phyloP scores from a whole-genome alignment of 352 stramenopile genomes.

The Albugo laibachii region DNA sequence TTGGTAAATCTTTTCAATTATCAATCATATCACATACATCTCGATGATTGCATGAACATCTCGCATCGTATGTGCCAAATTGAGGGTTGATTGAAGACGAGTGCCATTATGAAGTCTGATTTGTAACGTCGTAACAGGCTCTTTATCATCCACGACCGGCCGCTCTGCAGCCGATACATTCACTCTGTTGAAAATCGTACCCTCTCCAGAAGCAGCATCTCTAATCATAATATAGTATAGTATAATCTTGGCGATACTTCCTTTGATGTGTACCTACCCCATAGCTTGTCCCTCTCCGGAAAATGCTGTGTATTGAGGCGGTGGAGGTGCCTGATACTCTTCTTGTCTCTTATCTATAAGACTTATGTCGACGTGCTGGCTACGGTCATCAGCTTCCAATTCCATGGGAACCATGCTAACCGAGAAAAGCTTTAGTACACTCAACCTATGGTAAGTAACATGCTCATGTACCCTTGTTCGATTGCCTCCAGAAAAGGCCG shows the following conservation, averaged over 20 bases:
- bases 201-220: not conserved
- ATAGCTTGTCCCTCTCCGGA: slow-evolving; percentile 66
- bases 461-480: slow-evolving; percentile 22
- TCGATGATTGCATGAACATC: slow-evolving; percentile 78
- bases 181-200: slow-evolving; percentile 1
- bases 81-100: slow-evolving; percentile 64
- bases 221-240: too few relatives aligned
- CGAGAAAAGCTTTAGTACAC: slow-evolving; percentile 1
- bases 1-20: not conserved
- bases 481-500: slow-evolving; percentile 65
- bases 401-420: slow-evolving; percentile 44
- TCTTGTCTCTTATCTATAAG: slow-evolving; percentile 75
- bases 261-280: slow-evolving; percentile 11
- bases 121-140: slow-evolving; percentile 76
- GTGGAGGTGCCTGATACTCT: slow-evolving; percentile 43
- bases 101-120: slow-evolving; percentile 73
- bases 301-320: slow-evolving; percentile 74
- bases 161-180: slow-evolving; percentile 13
- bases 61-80: slow-evolving; percentile 73
- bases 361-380: slow-evolving; percentile 55
- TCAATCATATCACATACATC: slow-evolving; percentile 24
- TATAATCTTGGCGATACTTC: not conserved
- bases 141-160: slow-evolving; percentile 65
- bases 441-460: not conserved
- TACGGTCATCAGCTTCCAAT: slow-evolving; percentile 43